Evolutionary conservation across 805 yeast genomes (phyloP), one percentile per base, ranked within the genome.

Genomic region (Starmera quercuum): DNA sequence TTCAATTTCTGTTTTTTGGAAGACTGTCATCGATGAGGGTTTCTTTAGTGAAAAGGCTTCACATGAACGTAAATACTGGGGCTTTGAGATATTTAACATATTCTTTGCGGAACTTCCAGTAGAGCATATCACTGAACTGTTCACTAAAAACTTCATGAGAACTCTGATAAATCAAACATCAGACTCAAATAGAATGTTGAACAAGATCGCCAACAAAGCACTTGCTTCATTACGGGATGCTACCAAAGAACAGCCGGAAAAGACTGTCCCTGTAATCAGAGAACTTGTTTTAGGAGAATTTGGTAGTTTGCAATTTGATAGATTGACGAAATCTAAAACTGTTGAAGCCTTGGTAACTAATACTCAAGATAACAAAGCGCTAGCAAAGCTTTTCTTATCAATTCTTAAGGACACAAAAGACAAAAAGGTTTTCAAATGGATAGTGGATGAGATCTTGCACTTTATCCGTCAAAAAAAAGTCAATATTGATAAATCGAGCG

Each of bases 31-130:
- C 12, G 97, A 90, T 51, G 92, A 86, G 46, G 71, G 82, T 4
- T 73, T 83, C 39, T 88, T 90, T 45, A 65, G 83, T 5, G 75
- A 74, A 24, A 75, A 78, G 42, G 68, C 95, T 0, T 86, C 96
- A 1, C 73, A 79, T 21, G 97, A 88, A 54, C 67, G 95, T 37
- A 90, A 88, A 54, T 83, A 70, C 55, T 73, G 85, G 72, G 97
- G 96, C 0, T 75, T 88, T 46, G 83, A 83, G 45, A 70, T 87
- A 9, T 75, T 88, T 40, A 65, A 59, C 27, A 61, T 66, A 33
- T 66, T 76, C 35, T 51, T 78, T 6, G 50, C 55, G 28, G 36
- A 40, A 7, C 44, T 54, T 6, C 42, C 55, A 3, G 35, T 49
- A 9, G 29, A 45, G 4, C 32, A 34, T n/a, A 41, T 54, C 2